Percentiles rank a stretch among this genome's conserved stretches.
phyloP scores from a whole-genome alignment of 179 eudicot species.

The Pouteria campechiana region DNA sequence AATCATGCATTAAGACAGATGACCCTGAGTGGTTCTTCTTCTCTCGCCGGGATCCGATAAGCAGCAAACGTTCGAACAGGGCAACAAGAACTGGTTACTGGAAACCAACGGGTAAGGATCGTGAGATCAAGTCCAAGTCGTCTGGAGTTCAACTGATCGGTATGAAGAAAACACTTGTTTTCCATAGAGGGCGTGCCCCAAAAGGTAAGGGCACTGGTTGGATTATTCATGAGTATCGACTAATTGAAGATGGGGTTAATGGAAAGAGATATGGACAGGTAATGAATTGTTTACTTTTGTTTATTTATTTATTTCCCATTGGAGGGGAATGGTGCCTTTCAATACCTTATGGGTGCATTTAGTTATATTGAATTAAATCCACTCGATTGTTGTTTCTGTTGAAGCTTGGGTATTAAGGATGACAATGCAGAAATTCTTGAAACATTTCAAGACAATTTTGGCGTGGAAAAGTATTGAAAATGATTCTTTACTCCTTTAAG shows the following conservation, averaged over 20 bases:
- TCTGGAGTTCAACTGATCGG: slow-evolving; percentile 47
- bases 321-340: background rate
- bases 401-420: too few relatives aligned
- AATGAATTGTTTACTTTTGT: background rate
- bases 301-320: background rate
- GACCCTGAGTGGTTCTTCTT: slow-evolving; percentile 96
- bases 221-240: slow-evolving; percentile 92
- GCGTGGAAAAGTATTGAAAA: too few relatives aligned
- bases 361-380: too few relatives aligned
- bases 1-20: slow-evolving; percentile 34
- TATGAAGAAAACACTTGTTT: slow-evolving; percentile 88
- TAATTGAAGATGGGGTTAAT: slow-evolving; percentile 62
- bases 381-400: too few relatives aligned
- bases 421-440: too few relatives aligned
- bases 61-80: slow-evolving; percentile 77
- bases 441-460: too few relatives aligned
- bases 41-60: slow-evolving; percentile 86
- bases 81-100: slow-evolving; percentile 83
- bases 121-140: slow-evolving; percentile 43
- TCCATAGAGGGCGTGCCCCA: slow-evolving; percentile 87
- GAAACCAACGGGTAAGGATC: slow-evolving; percentile 96
- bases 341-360: too few relatives aligned
- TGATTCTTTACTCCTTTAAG: too few relatives aligned
- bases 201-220: slow-evolving; percentile 74
- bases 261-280: slow-evolving; percentile 92